Base-by-base conservation (phyloP, 768 basidiomycete species). In the Cyclocybe cylindracea region DNA sequence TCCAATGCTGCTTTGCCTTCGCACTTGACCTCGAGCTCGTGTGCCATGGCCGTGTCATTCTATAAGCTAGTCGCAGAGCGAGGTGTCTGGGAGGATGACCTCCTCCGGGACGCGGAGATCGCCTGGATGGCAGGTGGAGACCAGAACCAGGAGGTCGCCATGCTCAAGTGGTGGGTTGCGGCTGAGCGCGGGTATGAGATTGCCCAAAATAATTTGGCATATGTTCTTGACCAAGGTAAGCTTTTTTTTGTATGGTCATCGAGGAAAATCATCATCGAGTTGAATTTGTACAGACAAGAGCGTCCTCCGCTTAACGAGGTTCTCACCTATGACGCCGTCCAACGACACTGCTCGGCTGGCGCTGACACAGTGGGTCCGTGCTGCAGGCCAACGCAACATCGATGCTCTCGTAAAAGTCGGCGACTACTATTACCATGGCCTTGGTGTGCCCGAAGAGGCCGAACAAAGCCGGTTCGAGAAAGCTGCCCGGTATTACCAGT, bases 391-490 rank as follows among this genome's bases (percentile, higher is more conserved):
- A 66, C 85, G 88, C 48, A 95, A 99, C 61, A 80, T 97, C n/a
- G 97, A 99, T 63, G 89, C 97, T 9, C 77, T 98, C 51, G 94
- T 99, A 55, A 99, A 98, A 78, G 94, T 98, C 4, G 97, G 94
- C 36, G 97, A 99, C 66, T 97, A 98, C 66, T 96, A 95, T 70
- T 98, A 92, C 62, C 86, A 91, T 56, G 94, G 94, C 0, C 78
- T 94, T 4, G 94, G 92, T 9, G 85, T 93, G 1, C 82, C 87
- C 53, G 85, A 86, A 50, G 79, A 85, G 45, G 61, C 67, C 2
- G 83, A 87, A 59, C 61, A 74, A 1, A 62, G 76, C 14, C 81
- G 90, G 13, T 84, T 85, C 66, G 94, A 96, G 66, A 94, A 94
- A 60, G 97, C 97, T 0, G 94, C 91, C 1, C 84, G 87, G 24